A percentile compares a stretch with the other conserved stretches of the same genome.
Evolutionary conservation across 2,329 filamentous ascomycete species (phyloP).

Genomic region (Penicillium sp.): DNA sequence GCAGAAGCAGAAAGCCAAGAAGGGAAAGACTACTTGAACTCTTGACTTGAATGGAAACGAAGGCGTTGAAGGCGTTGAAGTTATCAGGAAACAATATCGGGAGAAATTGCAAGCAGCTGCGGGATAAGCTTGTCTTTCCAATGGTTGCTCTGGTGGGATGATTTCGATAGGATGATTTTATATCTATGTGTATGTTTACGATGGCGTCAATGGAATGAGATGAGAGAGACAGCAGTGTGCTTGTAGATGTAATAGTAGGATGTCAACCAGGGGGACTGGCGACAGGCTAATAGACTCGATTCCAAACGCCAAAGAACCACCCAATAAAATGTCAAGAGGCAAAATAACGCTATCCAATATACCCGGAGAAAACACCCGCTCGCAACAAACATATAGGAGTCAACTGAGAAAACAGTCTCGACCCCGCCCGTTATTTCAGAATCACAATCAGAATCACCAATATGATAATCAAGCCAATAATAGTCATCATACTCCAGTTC

Average conservation of each 20-base stretch:
- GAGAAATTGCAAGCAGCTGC: not conserved
- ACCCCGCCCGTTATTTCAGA: conserved; percentile 61
- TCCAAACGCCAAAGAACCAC: conserved; percentile 1
- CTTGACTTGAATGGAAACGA: not conserved
- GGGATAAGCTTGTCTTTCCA: not conserved
- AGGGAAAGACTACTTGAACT: conserved; percentile 10
- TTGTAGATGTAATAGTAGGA: conserved; percentile 9
- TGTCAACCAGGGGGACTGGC: not conserved
- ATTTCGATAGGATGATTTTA: not conserved
- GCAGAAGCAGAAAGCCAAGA: conserved; percentile 64
- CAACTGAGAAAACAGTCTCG: conserved; percentile 4
- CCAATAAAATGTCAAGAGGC: not conserved
- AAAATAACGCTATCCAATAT: conserved; percentile 5
- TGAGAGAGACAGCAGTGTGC: not conserved
- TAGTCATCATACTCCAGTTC: conserved; percentile 83
- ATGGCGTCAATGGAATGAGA: not conserved
- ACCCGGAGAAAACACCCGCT: conserved; percentile 26
- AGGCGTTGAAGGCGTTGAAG: not conserved
- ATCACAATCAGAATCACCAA: conserved; percentile 82
- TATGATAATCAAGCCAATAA: conserved; percentile 80
- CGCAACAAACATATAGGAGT: conserved; percentile 8
- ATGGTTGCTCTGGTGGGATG: too few relatives aligned
- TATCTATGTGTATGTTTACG: not conserved
- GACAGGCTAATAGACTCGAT: conserved; percentile 1
- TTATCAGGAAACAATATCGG: conserved; percentile 44